These are phyloP conservation scores for Amborella trichopoda DNA, from an alignment of 164 flowering plant species.

Conservation along the genomic window DNA sequence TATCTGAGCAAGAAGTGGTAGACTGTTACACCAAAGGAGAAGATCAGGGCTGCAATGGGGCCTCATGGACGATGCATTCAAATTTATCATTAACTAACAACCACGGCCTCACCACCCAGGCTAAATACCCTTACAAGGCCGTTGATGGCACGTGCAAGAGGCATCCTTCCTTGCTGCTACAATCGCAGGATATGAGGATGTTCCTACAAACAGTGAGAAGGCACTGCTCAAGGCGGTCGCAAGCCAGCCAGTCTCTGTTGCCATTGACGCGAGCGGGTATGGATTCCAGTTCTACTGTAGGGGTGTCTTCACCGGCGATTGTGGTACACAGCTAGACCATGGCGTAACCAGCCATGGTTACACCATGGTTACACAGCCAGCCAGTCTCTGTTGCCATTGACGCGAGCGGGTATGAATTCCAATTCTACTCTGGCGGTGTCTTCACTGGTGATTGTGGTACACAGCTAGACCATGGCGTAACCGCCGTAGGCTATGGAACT, in stretches of 20 bases:
- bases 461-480: constrained; percentile 9
- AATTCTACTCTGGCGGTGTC: constrained; percentile 6
- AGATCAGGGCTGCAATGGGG: too few relatives aligned
- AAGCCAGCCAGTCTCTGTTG: constrained; percentile 4
- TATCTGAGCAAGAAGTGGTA: too few relatives aligned
- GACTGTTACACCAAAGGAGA: too few relatives aligned
- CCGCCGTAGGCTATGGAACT: constrained; percentile 13
- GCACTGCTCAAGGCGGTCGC: constrained; percentile 3
- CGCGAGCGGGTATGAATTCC: constrained; percentile 5
- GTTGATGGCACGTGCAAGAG: too few relatives aligned
- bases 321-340: constrained; percentile 16
- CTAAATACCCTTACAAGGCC: too few relatives aligned
- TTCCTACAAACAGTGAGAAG: constrained; percentile 1
- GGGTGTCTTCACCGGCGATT: constrained; percentile 10
- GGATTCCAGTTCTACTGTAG: constrained; percentile 4
- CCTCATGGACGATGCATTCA: too few relatives aligned
- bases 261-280: constrained; percentile 4
- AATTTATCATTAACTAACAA: too few relatives aligned
- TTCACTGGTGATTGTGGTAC: constrained; percentile 9
- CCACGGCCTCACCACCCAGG: too few relatives aligned
- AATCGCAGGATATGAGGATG: constrained; percentile 1
- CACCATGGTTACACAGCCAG: constrained; percentile 5
- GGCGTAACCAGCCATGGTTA: constrained; percentile 17
- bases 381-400: constrained; percentile 9
- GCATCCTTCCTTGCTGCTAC: neutral